Percentiles rank a stretch among this genome's conserved stretches.
Conservation (phyloP, 176 grass and related monocot genomes). For the Hordeum marinum region DNA sequence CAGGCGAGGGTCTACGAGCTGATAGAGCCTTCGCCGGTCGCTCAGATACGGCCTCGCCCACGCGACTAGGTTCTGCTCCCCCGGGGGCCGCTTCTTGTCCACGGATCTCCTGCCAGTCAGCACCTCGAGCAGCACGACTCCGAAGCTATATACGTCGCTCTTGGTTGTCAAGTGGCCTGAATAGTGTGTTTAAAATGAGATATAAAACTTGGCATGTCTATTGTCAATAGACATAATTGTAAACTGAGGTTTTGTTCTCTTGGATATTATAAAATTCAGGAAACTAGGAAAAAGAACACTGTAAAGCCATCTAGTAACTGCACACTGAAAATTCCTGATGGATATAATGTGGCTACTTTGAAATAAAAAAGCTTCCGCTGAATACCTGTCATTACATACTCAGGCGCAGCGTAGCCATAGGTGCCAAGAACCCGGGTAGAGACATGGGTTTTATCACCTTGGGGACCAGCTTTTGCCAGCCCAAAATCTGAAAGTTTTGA, state of each 20-base stretch:
- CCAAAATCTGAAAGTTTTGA: slow-evolving; percentile 94
- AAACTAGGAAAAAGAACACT: not conserved
- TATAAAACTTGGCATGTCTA: not conserved
- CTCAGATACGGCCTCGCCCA: slow-evolving; percentile 77
- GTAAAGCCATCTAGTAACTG: not conserved
- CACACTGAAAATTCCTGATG: not conserved
- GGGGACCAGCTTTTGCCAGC: slow-evolving; percentile 80
- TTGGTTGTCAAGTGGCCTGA: slow-evolving; percentile 91
- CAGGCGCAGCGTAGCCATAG: slow-evolving; percentile 88
- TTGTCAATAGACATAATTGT: not conserved
- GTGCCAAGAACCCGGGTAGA: slow-evolving; percentile 86
- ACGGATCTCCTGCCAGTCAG: slow-evolving; percentile 77
- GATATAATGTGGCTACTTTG: not conserved
- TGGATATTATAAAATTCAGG: not conserved
- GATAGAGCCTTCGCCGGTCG: slow-evolving; percentile 72
- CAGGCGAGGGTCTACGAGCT: slow-evolving; percentile 86
- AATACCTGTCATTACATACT: slow-evolving; percentile 97
- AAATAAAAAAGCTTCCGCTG: not conserved
- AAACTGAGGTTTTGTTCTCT: not conserved
- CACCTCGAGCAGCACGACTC: slow-evolving; percentile 88
- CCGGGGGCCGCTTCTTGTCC: slow-evolving; percentile 82
- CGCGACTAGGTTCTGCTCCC: slow-evolving; percentile 74
- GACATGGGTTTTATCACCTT: slow-evolving; percentile 89
- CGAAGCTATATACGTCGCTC: slow-evolving; percentile 86
- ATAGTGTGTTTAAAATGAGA: slow-evolving; percentile 20